phyloP scores from a whole-genome alignment of 805 yeast genomes.

The Brettanomyces anomalus region DNA sequence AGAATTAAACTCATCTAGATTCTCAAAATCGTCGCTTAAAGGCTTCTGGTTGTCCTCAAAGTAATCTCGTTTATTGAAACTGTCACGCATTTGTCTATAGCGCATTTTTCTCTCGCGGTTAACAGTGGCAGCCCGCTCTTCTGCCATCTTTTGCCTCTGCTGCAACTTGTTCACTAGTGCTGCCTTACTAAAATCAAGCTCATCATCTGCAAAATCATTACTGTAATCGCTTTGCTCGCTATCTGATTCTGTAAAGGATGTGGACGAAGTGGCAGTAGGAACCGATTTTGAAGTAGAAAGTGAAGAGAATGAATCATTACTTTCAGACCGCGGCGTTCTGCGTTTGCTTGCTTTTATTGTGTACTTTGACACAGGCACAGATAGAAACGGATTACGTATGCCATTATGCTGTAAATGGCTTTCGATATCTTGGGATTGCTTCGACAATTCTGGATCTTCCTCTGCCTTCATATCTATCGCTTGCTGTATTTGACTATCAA shows the following conservation, averaged over 20 bases:
- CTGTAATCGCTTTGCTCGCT: conserved; percentile 26
- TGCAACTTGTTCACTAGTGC: conserved; percentile 12
- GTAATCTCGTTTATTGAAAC: conserved; percentile 4
- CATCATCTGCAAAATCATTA: conserved; percentile 18
- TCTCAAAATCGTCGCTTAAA: conserved; percentile 20
- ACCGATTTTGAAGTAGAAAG: conserved; percentile 14
- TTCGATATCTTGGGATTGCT: not conserved
- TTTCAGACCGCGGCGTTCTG: conserved; percentile 12
- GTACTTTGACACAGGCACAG: conserved; percentile 11
- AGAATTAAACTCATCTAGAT: conserved; percentile 16
- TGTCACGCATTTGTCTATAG: not conserved
- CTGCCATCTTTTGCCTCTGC: conserved; percentile 13
- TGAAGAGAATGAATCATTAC: conserved; percentile 18
- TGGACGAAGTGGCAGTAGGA: conserved; percentile 3
- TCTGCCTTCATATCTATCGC: not conserved
- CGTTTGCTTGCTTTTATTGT: conserved; percentile 1
- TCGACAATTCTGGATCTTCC: not conserved
- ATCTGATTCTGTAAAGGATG: conserved; percentile 20
- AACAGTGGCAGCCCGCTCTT: conserved; percentile 9
- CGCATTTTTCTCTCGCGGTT: conserved; percentile 3
- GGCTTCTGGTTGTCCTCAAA: conserved; percentile 17
- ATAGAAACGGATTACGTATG: not conserved
- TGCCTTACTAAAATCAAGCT: conserved; percentile 5
- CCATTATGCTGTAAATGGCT: not conserved
- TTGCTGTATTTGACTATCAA: conserved; percentile 1